Evolutionary conservation across 2,329 filamentous ascomycete genomes (phyloP), one percentile per base, ranked within the genome.

Genomic region (Cladosporium velox): DNA sequence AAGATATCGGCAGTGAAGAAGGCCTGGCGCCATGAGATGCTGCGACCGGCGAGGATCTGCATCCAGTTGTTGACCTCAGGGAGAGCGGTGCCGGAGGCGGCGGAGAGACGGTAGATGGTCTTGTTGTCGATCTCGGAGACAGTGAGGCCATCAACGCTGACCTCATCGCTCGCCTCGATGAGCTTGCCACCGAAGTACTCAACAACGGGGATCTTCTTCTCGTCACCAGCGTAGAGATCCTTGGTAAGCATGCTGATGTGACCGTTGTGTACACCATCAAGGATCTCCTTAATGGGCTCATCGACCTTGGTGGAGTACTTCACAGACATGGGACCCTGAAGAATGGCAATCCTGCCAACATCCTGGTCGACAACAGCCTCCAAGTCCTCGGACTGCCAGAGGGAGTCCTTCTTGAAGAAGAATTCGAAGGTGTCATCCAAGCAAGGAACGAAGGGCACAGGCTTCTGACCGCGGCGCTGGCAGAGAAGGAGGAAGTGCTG

Each of bases 401-500:
- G 86, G 1, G 95, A 99, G 79, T 99, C 95, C 84, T 99, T 99
- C 88, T 99, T 99, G 90, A 99, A 99, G 84, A 92, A 99, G 82
- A 96, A 97, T 77, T 99, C 95, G 72, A 99, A 99, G 77, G 94
- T 97, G 69, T 96, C 93, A 74, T 99, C 95, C 26, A 99, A 85
- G n/a, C 91, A 85, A 5, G 95, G 95, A 34, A 99, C 93, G 77
- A 99, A 99, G 0, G 94, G 95, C 32, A 96, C 91, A 2, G 95
- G 95, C 86, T 99, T 99, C 84, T 99, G 95, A 49, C 90, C 90
- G 58, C 91, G 91, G 44, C 93, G 90, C 81, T 95, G 90, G 85
- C 93, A 98, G 52, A 99, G 88, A 38, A 96, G 85, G 64, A 99
- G 81, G 85, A 99, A 98, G 81, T 98, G 91, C 81, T 99, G 95